Percentiles rank a stretch among this genome's conserved stretches.
Evolutionary conservation across 2,329 filamentous ascomycete species (phyloP).

Genomic region (Penicillium psychrosexuale): DNA sequence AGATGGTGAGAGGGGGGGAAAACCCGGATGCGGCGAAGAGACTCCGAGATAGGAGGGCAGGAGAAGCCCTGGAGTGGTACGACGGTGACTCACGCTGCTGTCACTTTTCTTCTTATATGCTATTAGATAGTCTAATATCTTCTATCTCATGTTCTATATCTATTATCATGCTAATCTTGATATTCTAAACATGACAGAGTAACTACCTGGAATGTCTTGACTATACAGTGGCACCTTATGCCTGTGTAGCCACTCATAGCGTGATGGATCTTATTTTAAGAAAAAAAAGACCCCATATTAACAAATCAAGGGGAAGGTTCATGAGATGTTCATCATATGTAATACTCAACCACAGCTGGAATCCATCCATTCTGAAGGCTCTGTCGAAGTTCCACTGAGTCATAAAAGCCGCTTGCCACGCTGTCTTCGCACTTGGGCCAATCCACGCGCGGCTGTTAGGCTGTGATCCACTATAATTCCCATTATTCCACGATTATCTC

Average conservation of each 20-base stretch:
- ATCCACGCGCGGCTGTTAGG: slow-evolving; percentile 6
- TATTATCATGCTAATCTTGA: not conserved
- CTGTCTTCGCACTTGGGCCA: slow-evolving; percentile 9
- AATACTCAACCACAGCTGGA: not conserved
- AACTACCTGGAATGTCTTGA: not conserved
- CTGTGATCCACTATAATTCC: slow-evolving; percentile 1
- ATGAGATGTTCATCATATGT: not conserved
- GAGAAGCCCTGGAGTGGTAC: not conserved
- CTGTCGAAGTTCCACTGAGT: slow-evolving; percentile 2
- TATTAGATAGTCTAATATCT: not conserved
- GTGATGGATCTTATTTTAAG: not conserved
- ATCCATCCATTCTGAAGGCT: not conserved
- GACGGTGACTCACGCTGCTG: slow-evolving; percentile 6
- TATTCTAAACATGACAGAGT: not conserved
- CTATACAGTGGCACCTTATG: not conserved
- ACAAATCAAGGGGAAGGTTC: not conserved
- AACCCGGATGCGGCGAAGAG: slow-evolving; percentile 9
- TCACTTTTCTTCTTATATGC: not conserved
- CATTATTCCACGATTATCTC: not conserved
- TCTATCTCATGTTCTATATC: not conserved
- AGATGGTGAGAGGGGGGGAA: slow-evolving; percentile 1
- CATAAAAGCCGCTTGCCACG: slow-evolving; percentile 16
- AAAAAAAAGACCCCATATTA: not conserved
- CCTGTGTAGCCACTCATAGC: slow-evolving; percentile 2
- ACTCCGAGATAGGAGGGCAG: slow-evolving; percentile 9